Evolutionary conservation across 805 yeast species (phyloP).

Genomic region (Brettanomyces anomalus): DNA sequence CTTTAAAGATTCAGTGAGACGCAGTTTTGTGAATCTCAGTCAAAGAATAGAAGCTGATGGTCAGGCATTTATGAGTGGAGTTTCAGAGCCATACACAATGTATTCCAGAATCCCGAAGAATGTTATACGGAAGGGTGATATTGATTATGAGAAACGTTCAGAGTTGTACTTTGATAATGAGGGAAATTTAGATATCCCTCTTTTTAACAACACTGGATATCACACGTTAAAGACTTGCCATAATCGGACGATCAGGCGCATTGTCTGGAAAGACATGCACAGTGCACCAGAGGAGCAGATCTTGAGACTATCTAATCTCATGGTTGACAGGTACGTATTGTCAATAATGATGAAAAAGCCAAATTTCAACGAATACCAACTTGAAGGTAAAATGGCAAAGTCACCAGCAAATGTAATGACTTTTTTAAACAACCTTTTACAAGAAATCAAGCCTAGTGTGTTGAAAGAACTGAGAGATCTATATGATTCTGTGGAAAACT

Average conservation of each 20-base stretch:
- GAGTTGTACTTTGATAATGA: constrained; percentile 22
- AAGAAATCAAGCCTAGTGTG: constrained; percentile 44
- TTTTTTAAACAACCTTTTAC: constrained; percentile 55
- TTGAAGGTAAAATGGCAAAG: constrained; percentile 86
- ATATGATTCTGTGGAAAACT: constrained; percentile 19
- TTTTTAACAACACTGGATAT: constrained; percentile 57
- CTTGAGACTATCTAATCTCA: constrained; percentile 43
- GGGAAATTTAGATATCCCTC: constrained; percentile 41
- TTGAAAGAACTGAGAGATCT: constrained; percentile 46
- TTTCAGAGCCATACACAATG: constrained; percentile 24
- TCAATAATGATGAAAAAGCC: constrained; percentile 65
- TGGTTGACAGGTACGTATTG: constrained; percentile 58
- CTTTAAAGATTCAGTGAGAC: constrained; percentile 55
- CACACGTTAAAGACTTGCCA: constrained; percentile 52
- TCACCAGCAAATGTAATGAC: constrained; percentile 65
- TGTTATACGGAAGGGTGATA: constrained; percentile 22
- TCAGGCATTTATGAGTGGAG: constrained; percentile 57
- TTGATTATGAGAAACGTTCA: constrained; percentile 15
- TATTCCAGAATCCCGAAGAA: constrained; percentile 20
- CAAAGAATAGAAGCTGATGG: constrained; percentile 77
- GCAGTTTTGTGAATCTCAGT: constrained; percentile 66
- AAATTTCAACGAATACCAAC: constrained; percentile 70
- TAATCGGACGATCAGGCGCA: constrained; percentile 47
- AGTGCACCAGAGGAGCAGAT: constrained; percentile 59
- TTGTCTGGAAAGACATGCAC: constrained; percentile 70